These are phyloP conservation scores for Acanthamoeba culbertsoni DNA, from an alignment of 208 protist genomes.

Conservation along the genomic window DNA sequence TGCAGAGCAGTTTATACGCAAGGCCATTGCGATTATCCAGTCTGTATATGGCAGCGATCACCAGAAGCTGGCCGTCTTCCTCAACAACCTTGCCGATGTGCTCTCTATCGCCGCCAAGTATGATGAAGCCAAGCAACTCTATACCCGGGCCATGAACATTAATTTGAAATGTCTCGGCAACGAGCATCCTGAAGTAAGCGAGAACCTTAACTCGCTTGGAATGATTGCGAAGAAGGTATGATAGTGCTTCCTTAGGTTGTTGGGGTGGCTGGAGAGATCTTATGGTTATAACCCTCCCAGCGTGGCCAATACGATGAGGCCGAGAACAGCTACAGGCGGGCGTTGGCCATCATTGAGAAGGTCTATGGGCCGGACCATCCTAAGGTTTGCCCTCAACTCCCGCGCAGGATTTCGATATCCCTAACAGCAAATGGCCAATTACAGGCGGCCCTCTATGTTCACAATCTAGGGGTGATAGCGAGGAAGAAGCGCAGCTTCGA, in stretches of 20 bases:
- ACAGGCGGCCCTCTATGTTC: constrained; percentile 11
- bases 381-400: not conserved
- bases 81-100: constrained; percentile 47
- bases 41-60: not conserved
- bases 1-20: not conserved
- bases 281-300: not conserved
- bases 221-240: constrained; percentile 39
- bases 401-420: not conserved
- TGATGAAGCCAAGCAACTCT: constrained; percentile 35
- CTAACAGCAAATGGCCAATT: not conserved
- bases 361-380: constrained; percentile 45
- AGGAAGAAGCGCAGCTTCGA: constrained; percentile 14
- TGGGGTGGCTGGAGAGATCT: no score
- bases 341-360: constrained; percentile 46
- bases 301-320: constrained; percentile 41
- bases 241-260: not conserved
- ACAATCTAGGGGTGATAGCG: constrained; percentile 45
- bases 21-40: constrained; percentile 38
- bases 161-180: constrained; percentile 8
- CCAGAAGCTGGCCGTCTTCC: constrained; percentile 40
- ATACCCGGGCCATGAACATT: not conserved
- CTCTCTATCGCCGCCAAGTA: constrained; percentile 42
- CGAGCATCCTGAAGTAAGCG: constrained; percentile 29
- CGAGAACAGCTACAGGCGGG: not conserved
- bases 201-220: constrained; percentile 55